These are phyloP conservation scores for Sesbania bispinosa DNA, from an alignment of 306 rosid genomes.

Conservation along the genomic window DNA sequence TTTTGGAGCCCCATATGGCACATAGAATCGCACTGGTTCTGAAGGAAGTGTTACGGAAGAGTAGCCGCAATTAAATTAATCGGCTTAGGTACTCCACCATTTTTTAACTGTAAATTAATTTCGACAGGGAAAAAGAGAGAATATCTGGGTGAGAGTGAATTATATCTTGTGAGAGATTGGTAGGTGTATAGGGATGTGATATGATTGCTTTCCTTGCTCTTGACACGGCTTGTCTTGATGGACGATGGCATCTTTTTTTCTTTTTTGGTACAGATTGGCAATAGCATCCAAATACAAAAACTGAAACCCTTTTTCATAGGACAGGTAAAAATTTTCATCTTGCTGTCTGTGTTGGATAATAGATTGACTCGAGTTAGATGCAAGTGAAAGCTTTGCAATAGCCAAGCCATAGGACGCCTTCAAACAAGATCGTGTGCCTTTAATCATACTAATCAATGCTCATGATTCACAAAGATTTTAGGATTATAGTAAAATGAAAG, in stretches of 20 bases:
- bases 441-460: background rate
- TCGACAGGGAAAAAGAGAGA: constrained; percentile 9
- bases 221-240: background rate
- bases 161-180: constrained; percentile 20
- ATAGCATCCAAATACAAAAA: background rate
- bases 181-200: constrained; percentile 12
- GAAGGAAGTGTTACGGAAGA: constrained; percentile 59
- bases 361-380: background rate
- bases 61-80: constrained; percentile 38
- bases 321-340: background rate
- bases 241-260: background rate
- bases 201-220: background rate
- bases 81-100: background rate
- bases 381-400: background rate
- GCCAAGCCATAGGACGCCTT: background rate
- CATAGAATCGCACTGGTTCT: constrained; percentile 74
- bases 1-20: constrained; percentile 77
- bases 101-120: constrained; percentile 29
- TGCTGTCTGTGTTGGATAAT: background rate
- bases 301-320: background rate
- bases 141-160: constrained; percentile 7
- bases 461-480: background rate
- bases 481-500: background rate
- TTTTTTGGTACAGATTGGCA: background rate
- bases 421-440: background rate